A percentile compares a stretch with the other conserved stretches of the same genome.
These are phyloP conservation scores for Boletus semigastroideus DNA, from an alignment of 1,284 basidiomycete species.

Conservation along the genomic window DNA sequence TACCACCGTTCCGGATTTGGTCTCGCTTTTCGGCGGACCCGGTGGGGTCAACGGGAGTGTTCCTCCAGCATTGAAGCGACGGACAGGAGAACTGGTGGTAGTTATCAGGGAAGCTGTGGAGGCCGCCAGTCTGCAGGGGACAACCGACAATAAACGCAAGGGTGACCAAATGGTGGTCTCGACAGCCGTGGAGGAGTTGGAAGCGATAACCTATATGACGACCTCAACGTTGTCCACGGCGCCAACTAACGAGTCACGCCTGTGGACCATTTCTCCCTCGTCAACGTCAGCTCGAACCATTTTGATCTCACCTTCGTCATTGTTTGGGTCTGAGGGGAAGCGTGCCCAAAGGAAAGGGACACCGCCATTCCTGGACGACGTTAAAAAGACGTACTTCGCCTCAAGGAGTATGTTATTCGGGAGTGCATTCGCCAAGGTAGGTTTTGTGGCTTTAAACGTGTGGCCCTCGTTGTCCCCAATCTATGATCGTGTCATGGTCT, in stretches of 20 bases:
- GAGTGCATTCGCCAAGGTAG: constrained; percentile 13
- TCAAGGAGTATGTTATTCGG: constrained; percentile 20
- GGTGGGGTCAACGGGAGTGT: constrained; percentile 35
- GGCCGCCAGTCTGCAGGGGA: not conserved
- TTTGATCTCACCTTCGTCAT: constrained; percentile 16
- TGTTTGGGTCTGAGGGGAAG: constrained; percentile 15
- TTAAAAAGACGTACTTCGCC: not conserved
- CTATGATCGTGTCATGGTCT: not conserved
- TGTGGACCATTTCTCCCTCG: constrained; percentile 17
- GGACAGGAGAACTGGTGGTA: constrained; percentile 61
- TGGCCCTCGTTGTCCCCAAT: constrained; percentile 3
- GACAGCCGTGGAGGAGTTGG: not conserved
- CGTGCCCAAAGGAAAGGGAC: not conserved
- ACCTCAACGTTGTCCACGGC: not conserved
- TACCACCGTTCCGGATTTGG: constrained; percentile 55
- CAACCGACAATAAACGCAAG: not conserved
- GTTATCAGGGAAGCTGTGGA: constrained; percentile 53
- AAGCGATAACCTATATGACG: not conserved
- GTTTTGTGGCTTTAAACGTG: constrained; percentile 13
- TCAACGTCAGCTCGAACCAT: constrained; percentile 3
- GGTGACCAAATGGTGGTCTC: not conserved
- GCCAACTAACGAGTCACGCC: constrained; percentile 20
- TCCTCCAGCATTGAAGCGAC: constrained; percentile 58
- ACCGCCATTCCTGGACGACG: not conserved
- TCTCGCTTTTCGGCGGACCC: constrained; percentile 48